Conservation (phyloP, 352 stramenopile species). For the Phytophthora sp. region DNA sequence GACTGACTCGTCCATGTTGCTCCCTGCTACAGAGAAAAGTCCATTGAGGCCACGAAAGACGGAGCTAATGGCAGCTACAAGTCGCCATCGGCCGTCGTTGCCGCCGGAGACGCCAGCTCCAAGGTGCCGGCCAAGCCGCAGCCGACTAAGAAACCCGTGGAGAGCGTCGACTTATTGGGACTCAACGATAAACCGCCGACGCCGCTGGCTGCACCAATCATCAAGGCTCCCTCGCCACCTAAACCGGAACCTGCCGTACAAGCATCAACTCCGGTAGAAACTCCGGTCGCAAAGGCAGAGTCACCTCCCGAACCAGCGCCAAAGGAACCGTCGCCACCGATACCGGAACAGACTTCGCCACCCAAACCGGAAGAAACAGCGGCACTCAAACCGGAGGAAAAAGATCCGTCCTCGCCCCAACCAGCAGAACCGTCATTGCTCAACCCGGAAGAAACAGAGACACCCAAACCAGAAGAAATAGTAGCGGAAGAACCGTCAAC, state of each 20-base stretch:
- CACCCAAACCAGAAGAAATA: too few species aligned
- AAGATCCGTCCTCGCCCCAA: background rate
- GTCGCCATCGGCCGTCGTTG: conserved; percentile 36
- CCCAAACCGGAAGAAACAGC: conserved; percentile 1
- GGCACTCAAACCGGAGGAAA: conserved; percentile 4
- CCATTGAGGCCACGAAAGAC: conserved; percentile 43
- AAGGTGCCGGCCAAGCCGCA: conserved; percentile 42
- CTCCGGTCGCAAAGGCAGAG: conserved; percentile 18
- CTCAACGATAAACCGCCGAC: conserved; percentile 45
- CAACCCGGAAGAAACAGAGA: too few species aligned
- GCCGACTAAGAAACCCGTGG: conserved; percentile 28
- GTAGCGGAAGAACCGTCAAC: too few species aligned
- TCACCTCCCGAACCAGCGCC: conserved; percentile 18
- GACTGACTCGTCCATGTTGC: conserved; percentile 9
- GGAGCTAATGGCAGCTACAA: conserved; percentile 40
- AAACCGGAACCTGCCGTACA: conserved; percentile 17
- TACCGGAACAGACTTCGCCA: conserved; percentile 3
- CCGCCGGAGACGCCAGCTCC: conserved; percentile 32
- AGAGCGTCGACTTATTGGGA: conserved; percentile 57
- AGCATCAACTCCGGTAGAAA: conserved; percentile 10
- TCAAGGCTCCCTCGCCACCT: conserved; percentile 21
- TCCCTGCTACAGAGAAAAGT: conserved; percentile 36
- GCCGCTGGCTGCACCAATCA: conserved; percentile 23
- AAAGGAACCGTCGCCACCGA: conserved; percentile 24
- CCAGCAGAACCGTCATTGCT: too few species aligned